phyloP scores from a whole-genome alignment of 2,329 filamentous ascomycete genomes.

The Hypoxylon sp. region DNA sequence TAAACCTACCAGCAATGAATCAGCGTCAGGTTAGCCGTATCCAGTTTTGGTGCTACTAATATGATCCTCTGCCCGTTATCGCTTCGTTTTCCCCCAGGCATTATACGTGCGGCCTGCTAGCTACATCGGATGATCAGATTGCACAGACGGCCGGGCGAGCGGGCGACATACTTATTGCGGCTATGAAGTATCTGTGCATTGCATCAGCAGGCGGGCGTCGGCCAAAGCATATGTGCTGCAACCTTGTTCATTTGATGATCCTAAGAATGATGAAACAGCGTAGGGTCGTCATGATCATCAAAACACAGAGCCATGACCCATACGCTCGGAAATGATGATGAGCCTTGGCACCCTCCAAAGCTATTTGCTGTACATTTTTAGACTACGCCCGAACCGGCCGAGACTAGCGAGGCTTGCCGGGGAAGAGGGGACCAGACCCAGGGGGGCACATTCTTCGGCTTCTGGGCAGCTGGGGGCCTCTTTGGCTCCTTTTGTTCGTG shows the following conservation, averaged over 20 bases:
- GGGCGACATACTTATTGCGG: conserved; percentile 27
- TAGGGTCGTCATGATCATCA: conserved; percentile 23
- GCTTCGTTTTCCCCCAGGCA: conserved; percentile 10
- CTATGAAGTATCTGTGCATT: conserved; percentile 17
- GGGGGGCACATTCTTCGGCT: conserved; percentile 1
- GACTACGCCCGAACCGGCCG: conserved; percentile 39
- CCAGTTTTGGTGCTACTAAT: conserved; percentile 29
- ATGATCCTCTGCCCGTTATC: conserved; percentile 11
- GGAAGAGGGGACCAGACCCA: conserved; percentile 8
- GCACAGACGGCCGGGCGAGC: conserved; percentile 9
- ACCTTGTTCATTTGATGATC: conserved; percentile 34
- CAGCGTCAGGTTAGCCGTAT: conserved; percentile 5
- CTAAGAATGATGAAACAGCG: conserved; percentile 30
- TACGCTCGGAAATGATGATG: conserved; percentile 42
- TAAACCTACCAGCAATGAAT: conserved; percentile 2
- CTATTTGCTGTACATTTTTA: conserved; percentile 10
- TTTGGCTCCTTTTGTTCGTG: conserved; percentile 15
- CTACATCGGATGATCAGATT: conserved; percentile 2
- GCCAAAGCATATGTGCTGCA: conserved; percentile 30
- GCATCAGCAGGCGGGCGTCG: neutral
- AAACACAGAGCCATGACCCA: conserved; percentile 29
- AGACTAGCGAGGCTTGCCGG: conserved; percentile 36
- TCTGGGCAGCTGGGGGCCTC: neutral
- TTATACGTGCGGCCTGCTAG: conserved; percentile 12
- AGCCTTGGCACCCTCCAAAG: conserved; percentile 34